A percentile compares a stretch with the other conserved stretches of the same genome.
phyloP scores from a whole-genome alignment of 805 yeast species.

The Spathaspora girioi region DNA sequence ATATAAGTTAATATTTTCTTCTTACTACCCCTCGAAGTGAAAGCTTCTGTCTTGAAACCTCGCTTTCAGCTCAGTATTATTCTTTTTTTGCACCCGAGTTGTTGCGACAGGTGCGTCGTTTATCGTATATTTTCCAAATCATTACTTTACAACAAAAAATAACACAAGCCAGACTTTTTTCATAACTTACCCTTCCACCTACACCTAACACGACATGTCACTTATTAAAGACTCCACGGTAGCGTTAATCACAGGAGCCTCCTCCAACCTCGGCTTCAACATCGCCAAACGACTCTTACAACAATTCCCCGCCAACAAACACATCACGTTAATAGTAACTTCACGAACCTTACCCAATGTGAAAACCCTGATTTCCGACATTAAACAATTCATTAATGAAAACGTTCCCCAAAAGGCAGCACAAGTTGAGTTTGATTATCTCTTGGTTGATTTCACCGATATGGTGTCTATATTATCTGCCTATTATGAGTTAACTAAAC shows the following conservation, averaged over 20 bases:
- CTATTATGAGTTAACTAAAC: conserved; percentile 60
- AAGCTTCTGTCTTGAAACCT: too few species aligned
- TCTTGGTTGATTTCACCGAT: conserved; percentile 83
- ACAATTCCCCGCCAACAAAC: conserved; percentile 46
- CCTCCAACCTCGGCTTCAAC: conserved; percentile 76
- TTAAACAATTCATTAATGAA: conserved; percentile 40
- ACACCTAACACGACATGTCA: conserved; percentile 6
- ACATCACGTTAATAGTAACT: conserved; percentile 80
- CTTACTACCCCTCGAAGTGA: too few species aligned
- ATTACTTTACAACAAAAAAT: background rate
- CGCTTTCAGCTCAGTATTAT: too few species aligned
- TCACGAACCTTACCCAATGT: conserved; percentile 86
- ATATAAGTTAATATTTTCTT: too few species aligned
- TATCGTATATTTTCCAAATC: background rate
- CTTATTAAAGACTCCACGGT: conserved; percentile 23
- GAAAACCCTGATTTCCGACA: conserved; percentile 62
- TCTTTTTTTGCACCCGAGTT: background rate
- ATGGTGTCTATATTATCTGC: conserved; percentile 84
- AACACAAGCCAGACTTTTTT: background rate
- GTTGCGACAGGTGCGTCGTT: background rate
- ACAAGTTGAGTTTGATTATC: conserved; percentile 77
- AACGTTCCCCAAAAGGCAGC: conserved; percentile 41
- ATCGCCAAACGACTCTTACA: conserved; percentile 78
- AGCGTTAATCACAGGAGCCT: conserved; percentile 40
- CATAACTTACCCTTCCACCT: background rate